Evolutionary conservation across 192 early-diverging fungal genomes (phyloP).

Genomic region (Coemansia sp.): DNA sequence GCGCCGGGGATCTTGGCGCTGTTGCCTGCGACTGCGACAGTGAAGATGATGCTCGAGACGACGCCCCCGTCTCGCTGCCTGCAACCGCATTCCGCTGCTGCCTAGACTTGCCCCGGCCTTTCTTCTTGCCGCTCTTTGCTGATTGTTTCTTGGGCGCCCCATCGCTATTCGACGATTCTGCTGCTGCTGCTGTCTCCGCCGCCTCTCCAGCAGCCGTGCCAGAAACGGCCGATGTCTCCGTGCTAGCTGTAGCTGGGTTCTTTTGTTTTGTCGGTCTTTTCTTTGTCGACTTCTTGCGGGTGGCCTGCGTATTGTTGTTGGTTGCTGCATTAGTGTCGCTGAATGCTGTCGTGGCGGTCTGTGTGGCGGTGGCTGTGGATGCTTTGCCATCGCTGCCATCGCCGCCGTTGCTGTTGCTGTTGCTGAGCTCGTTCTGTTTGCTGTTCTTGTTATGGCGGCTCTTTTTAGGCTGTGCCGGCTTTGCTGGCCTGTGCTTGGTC

Average conservation of each 20-base stretch:
- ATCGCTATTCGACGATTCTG: neutral
- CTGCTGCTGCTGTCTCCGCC: neutral
- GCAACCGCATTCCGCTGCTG: slow-evolving; percentile 1
- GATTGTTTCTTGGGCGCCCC: slow-evolving; percentile 3
- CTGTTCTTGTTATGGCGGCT: neutral
- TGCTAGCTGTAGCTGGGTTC: neutral
- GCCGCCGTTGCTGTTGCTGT: neutral
- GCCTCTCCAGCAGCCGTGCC: neutral
- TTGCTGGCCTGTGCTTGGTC: slow-evolving; percentile 1
- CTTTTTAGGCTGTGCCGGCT: slow-evolving; percentile 1
- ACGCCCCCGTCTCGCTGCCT: neutral
- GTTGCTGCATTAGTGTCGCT: neutral
- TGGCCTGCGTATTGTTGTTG: slow-evolving; percentile 4
- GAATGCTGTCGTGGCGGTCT: neutral
- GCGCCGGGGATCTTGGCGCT: neutral
- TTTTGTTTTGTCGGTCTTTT: neutral
- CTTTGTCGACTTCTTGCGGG: slow-evolving; percentile 7
- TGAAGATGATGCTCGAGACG: slow-evolving; percentile 6
- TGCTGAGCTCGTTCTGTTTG: neutral
- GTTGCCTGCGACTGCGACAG: neutral
- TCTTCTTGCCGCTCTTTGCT: neutral
- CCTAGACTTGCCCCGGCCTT: no score
- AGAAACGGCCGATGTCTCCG: no score
- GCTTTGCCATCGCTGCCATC: neutral
- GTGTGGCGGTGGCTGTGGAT: slow-evolving; percentile 1